Evolutionary conservation across 2,329 filamentous ascomycete genomes (phyloP), one percentile per base, ranked within the genome.

Genomic region (Teratosphaeria nubilosa): DNA sequence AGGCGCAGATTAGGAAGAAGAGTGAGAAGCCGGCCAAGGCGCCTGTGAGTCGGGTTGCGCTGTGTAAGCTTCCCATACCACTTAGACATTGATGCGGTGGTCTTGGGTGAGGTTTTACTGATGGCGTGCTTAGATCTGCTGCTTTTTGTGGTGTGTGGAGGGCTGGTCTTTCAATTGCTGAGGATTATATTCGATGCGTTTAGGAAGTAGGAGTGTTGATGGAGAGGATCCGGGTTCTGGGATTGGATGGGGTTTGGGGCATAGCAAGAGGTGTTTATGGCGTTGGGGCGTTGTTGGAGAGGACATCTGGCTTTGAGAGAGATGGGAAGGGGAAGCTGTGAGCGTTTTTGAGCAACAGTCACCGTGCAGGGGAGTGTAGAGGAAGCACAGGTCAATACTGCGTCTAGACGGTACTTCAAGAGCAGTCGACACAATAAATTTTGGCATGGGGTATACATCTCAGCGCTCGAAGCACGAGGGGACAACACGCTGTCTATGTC

Each of bases 111-210:
- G n/a, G n/a, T n/a, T n/a, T n/a, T 24, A 56, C 58, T 61, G 53
- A 63, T 51, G 30, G 7, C 3, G 24, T 45, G 16, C 3, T 31
- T 30, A 86, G 83, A 80, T 54, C 59, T 85, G 34, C 77, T 86
- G 56, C 78, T 79, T n/a, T 86, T 86, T 69, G 80, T 85, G 56
- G 76, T 86, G 53, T 80, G 80, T 67, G 84, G 83, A 48, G 83
- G 83, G 25, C 66, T 86, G 22, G 65, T 84, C 45, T 80, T 85
- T 64, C 82, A 85, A 68, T 67, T 84, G 11, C 62, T 84, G 22
- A 74, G 78, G 60, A 66, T 79, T 59, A 75, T 79, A 62, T 76
- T 78, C 61, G 64, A 65, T 3, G 55, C 48, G 31, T 57, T 63
- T 25, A 57, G 51, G 14, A 13, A 22, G 45, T 55, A 31, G 34